Conservation (phyloP, 2,329 filamentous ascomycete genomes). For the Fusarium falciforme region DNA sequence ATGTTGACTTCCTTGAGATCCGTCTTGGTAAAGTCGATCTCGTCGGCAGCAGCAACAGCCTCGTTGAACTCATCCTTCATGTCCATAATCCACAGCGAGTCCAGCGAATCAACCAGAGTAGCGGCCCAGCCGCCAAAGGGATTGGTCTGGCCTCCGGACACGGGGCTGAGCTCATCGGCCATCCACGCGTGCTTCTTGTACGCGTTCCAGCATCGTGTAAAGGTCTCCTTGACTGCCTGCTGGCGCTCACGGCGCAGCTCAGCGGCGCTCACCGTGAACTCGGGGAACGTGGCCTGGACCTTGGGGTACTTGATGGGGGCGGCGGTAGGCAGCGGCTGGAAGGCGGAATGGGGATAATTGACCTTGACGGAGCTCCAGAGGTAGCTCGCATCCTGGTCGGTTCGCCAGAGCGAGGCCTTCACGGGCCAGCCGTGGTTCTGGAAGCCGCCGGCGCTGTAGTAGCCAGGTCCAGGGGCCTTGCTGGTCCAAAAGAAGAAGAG, state of each 20-base stretch:
- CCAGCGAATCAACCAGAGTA: slow-evolving; percentile 74
- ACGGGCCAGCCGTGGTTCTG: slow-evolving; percentile 37
- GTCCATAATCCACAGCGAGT: slow-evolving; percentile 80
- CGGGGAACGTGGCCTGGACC: slow-evolving; percentile 48
- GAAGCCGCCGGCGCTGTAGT: slow-evolving; percentile 27
- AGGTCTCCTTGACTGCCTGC: slow-evolving; percentile 56
- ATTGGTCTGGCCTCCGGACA: slow-evolving; percentile 63
- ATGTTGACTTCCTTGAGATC: slow-evolving; percentile 64
- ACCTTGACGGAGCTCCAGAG: slow-evolving; percentile 43
- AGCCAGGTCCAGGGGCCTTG: slow-evolving; percentile 24
- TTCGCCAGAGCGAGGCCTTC: slow-evolving; percentile 37
- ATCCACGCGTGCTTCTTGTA: slow-evolving; percentile 74
- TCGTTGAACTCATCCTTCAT: slow-evolving; percentile 73
- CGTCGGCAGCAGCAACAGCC: slow-evolving; percentile 67
- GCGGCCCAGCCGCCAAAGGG: slow-evolving; percentile 76
- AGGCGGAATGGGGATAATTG: slow-evolving; percentile 44
- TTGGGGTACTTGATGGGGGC: slow-evolving; percentile 46
- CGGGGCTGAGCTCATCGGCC: slow-evolving; percentile 70
- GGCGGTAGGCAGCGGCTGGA: slow-evolving; percentile 47
- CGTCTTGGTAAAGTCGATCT: slow-evolving; percentile 71
- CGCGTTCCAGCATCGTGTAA: slow-evolving; percentile 60
- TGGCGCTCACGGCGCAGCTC: slow-evolving; percentile 49
- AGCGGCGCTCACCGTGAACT: slow-evolving; percentile 39
- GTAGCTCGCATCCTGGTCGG: slow-evolving; percentile 41
- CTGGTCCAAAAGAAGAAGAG: slow-evolving; percentile 37